These are phyloP conservation scores for Euphrasia confusa DNA, from an alignment of 257 asterid genomes.

Conservation along the genomic window DNA sequence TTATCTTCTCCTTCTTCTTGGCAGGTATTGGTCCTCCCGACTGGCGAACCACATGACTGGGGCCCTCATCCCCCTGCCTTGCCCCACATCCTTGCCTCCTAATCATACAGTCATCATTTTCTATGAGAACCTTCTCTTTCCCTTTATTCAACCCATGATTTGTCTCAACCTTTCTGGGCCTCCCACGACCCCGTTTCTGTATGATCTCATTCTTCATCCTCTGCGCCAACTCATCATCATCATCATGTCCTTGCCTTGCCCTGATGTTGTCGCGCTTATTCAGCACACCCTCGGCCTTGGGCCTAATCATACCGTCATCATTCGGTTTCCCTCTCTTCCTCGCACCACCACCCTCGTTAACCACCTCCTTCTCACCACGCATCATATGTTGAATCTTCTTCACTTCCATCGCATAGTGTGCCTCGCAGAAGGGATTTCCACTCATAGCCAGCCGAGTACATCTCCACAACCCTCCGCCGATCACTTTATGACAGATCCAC, in stretches of 20 bases:
- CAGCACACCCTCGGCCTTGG: neutral
- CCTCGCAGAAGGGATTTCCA: slow-evolving; percentile 30
- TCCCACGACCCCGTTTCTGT: too few species aligned
- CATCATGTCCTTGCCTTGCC: too few species aligned
- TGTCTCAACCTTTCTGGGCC: slow-evolving; percentile 22
- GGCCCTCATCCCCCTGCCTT: neutral
- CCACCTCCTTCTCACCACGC: slow-evolving; percentile 13
- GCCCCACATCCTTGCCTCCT: too few species aligned
- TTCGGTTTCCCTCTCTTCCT: slow-evolving; percentile 21
- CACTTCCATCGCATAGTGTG: slow-evolving; percentile 6
- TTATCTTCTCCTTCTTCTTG: too few species aligned
- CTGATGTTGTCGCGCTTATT: too few species aligned
- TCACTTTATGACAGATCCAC: slow-evolving; percentile 21
- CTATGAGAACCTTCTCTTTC: slow-evolving; percentile 13
- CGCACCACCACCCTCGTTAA: slow-evolving; percentile 6
- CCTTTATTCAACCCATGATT: slow-evolving; percentile 33
- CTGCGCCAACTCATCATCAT: too few species aligned
- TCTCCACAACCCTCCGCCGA: slow-evolving; percentile 29
- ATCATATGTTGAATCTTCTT: slow-evolving; percentile 5
- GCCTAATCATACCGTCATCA: too few species aligned
- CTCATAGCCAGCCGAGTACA: slow-evolving; percentile 29
- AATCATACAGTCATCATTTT: slow-evolving; percentile 6
- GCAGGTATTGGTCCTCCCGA: too few species aligned
- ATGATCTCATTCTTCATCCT: too few species aligned
- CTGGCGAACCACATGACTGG: neutral